Evolutionary conservation across 768 basidiomycete genomes (phyloP).

Genomic region (Rhizopogon vinicolor): DNA sequence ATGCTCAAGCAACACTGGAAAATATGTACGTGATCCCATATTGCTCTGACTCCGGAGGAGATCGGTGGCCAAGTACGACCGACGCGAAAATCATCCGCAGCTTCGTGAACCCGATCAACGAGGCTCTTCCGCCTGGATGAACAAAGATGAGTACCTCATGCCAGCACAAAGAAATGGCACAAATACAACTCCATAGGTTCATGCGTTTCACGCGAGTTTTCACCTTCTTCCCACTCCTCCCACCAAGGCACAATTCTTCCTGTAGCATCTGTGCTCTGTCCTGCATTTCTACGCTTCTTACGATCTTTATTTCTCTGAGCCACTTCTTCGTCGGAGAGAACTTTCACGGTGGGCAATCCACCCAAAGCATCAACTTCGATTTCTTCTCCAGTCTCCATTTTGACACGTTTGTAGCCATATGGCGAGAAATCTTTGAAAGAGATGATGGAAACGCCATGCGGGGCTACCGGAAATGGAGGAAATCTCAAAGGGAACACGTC

Average conservation of each 20-base stretch:
- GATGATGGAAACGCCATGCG: slow-evolving; percentile 36
- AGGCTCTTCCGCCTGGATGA: slow-evolving; percentile 7
- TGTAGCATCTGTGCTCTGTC: slow-evolving; percentile 12
- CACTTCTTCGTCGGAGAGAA: slow-evolving; percentile 19
- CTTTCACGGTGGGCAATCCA: slow-evolving; percentile 20
- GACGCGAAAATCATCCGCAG: slow-evolving; percentile 26
- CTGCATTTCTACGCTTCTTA: slow-evolving; percentile 14
- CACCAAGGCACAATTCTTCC: slow-evolving; percentile 26
- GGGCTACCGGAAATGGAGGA: slow-evolving; percentile 44
- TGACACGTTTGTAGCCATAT: slow-evolving; percentile 13
- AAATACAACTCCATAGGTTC: slow-evolving; percentile 26
- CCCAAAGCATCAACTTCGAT: slow-evolving; percentile 23
- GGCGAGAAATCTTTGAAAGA: slow-evolving; percentile 39
- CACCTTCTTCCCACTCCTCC: slow-evolving; percentile 28
- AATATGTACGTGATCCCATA: slow-evolving; percentile 26
- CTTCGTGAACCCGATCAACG: slow-evolving; percentile 20
- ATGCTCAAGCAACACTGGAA: background rate
- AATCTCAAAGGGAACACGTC: slow-evolving; percentile 18
- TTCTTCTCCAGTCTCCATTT: slow-evolving; percentile 5
- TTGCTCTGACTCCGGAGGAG: slow-evolving; percentile 18
- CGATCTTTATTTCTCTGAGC: slow-evolving; percentile 11
- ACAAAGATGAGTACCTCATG: background rate
- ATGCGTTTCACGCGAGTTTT: slow-evolving; percentile 16
- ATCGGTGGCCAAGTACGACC: slow-evolving; percentile 28
- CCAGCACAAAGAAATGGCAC: slow-evolving; percentile 1